These are phyloP conservation scores for Aureobasidium sp. DNA, from an alignment of 2,329 filamentous ascomycete species.

Conservation along the genomic window DNA sequence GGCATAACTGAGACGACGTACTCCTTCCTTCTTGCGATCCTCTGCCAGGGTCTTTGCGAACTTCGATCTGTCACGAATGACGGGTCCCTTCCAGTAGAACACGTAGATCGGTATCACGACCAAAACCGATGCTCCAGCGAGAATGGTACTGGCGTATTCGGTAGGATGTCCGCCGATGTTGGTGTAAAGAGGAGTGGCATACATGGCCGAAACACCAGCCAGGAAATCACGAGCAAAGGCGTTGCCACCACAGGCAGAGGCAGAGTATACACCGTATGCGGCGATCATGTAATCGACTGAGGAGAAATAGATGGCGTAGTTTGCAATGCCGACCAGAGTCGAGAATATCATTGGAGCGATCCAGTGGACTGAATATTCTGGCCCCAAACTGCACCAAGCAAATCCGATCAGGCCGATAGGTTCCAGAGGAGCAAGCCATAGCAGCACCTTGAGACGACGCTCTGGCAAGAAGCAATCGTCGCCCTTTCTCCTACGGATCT, in stretches of 20 bases:
- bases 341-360: conserved; percentile 60
- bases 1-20: conserved; percentile 15
- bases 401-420: conserved; percentile 65
- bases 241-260: conserved; percentile 69
- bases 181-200: conserved; percentile 49
- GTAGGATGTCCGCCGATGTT: conserved; percentile 25
- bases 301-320: conserved; percentile 36
- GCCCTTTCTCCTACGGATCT: conserved; percentile 39
- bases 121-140: conserved; percentile 44
- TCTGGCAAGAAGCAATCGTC: conserved; percentile 51
- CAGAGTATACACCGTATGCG: conserved; percentile 65
- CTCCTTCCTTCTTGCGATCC: conserved; percentile 25
- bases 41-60: conserved; percentile 41
- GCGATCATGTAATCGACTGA: conserved; percentile 58
- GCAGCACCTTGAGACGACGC: conserved; percentile 57
- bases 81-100: conserved; percentile 48
- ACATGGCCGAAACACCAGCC: conserved; percentile 63
- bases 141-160: conserved; percentile 48
- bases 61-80: conserved; percentile 41
- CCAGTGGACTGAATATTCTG: conserved; percentile 52
- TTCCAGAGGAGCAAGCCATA: conserved; percentile 54
- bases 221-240: conserved; percentile 68
- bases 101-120: conserved; percentile 49
- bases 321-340: conserved; percentile 63
- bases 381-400: conserved; percentile 62